These are phyloP conservation scores for Eimeria acervulina DNA, from an alignment of 169 alveolate genomes.

Conservation along the genomic window DNA sequence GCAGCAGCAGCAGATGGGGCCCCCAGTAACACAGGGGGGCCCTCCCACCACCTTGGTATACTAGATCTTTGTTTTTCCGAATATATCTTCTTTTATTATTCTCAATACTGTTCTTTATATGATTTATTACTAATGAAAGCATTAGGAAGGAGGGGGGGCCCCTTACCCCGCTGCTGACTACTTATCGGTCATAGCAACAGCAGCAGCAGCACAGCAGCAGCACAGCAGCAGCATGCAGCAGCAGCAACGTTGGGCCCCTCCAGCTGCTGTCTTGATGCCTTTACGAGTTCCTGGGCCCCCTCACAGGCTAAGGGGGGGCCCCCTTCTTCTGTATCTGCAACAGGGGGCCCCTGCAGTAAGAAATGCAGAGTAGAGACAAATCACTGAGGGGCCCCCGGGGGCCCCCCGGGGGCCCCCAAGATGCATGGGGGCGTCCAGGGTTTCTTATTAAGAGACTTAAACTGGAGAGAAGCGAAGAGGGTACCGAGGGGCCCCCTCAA, in stretches of 20 bases:
- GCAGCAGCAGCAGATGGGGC: conserved; percentile 19
- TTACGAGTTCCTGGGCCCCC: background rate
- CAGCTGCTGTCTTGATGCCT: background rate
- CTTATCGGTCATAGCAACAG: background rate
- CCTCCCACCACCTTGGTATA: background rate
- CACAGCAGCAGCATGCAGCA: too few relatives aligned
- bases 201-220: too few relatives aligned
- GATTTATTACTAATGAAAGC: background rate
- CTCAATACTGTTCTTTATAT: background rate
- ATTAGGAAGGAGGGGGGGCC: background rate
- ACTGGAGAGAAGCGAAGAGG: background rate
- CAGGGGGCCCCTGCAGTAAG: conserved; percentile 8
- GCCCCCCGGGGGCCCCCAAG: conserved; percentile 20
- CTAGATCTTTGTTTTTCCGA: background rate
- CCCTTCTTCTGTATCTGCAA: background rate
- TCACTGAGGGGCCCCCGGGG: conserved; percentile 18
- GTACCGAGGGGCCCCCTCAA: conserved; percentile 15
- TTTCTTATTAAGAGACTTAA: conserved; percentile 14
- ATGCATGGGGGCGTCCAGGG: background rate
- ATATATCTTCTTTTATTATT: background rate
- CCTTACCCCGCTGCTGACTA: background rate
- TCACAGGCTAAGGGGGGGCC: background rate
- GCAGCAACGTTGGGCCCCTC: too few relatives aligned
- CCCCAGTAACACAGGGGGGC: conserved; percentile 10
- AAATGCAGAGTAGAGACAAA: background rate